Evolutionary conservation across 129 eudicot genomes (phyloP).

Genomic region (Chrysanthemum seticuspe): DNA sequence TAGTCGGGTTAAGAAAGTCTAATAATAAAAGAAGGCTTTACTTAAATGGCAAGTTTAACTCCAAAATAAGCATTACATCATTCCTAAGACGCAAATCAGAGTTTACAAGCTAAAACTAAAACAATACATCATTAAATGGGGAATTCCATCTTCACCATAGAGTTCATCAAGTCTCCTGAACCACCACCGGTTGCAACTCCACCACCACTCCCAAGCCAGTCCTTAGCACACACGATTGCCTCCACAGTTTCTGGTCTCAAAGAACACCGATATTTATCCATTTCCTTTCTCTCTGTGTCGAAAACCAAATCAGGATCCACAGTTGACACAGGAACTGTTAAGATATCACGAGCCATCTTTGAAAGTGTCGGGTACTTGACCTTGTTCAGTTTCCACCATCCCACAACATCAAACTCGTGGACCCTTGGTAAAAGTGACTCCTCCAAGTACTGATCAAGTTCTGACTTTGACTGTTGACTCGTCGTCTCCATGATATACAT

Average conservation of each 20-base stretch:
- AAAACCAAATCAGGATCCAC: conserved; percentile 55
- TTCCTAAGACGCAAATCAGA: conserved; percentile 15
- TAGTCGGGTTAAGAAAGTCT: too few species aligned
- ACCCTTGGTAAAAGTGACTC: conserved; percentile 76
- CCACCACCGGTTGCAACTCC: conserved; percentile 8
- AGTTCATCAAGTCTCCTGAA: conserved; percentile 29
- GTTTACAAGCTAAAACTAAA: conserved; percentile 5
- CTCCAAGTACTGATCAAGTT: conserved; percentile 79
- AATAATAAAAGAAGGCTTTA: neutral
- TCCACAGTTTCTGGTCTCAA: conserved; percentile 80
- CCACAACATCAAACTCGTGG: conserved; percentile 84
- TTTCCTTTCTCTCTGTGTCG: conserved; percentile 53
- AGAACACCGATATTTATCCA: conserved; percentile 69
- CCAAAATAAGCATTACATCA: conserved; percentile 21
- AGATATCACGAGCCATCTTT: conserved; percentile 80
- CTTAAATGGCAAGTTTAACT: conserved; percentile 2
- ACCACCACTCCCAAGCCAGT: conserved; percentile 52
- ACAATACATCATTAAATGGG: conserved; percentile 46
- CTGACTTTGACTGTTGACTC: conserved; percentile 69
- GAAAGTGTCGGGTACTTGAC: conserved; percentile 79
- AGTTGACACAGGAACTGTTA: conserved; percentile 63
- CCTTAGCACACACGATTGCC: conserved; percentile 76
- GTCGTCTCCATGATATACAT: conserved; percentile 71
- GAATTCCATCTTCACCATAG: conserved; percentile 59
- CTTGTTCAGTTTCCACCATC: conserved; percentile 85